These are phyloP conservation scores for Paecilomyces niveus DNA, from an alignment of 2,329 filamentous ascomycete genomes.

Conservation along the genomic window DNA sequence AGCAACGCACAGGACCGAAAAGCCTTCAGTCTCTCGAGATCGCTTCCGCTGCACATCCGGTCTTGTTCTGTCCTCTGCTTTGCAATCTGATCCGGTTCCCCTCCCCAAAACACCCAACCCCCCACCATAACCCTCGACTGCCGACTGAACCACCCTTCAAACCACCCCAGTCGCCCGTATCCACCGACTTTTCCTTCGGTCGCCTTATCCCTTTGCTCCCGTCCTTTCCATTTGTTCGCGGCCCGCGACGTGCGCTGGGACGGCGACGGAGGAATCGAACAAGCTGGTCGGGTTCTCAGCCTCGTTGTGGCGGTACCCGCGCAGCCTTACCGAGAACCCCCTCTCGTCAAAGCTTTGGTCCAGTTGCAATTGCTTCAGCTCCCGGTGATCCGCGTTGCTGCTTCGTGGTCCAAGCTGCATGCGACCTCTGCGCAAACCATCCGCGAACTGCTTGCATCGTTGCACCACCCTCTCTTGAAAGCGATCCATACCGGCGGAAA, in stretches of 20 bases:
- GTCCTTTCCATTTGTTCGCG: neutral
- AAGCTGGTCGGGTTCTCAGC: neutral
- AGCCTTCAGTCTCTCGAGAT: neutral
- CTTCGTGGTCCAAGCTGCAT: conserved; percentile 25
- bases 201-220: neutral
- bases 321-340: conserved; percentile 6
- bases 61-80: neutral
- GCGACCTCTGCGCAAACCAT: conserved; percentile 17
- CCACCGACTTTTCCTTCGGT: neutral
- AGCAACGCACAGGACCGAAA: conserved; percentile 1
- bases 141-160: neutral
- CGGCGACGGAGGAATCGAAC: neutral
- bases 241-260: neutral
- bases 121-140: neutral
- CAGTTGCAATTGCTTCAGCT: conserved; percentile 17
- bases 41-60: neutral
- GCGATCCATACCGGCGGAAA: conserved; percentile 8
- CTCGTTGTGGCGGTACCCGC: neutral
- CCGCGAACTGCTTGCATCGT: conserved; percentile 14
- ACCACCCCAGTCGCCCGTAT: neutral
- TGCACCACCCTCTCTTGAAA: conserved; percentile 10
- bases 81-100: conserved; percentile 1
- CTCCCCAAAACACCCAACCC: neutral
- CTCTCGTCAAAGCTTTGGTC: conserved; percentile 2
- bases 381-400: conserved; percentile 22